These are phyloP conservation scores for Malus hybrid DNA, from an alignment of 331 rosid genomes.

Conservation along the genomic window DNA sequence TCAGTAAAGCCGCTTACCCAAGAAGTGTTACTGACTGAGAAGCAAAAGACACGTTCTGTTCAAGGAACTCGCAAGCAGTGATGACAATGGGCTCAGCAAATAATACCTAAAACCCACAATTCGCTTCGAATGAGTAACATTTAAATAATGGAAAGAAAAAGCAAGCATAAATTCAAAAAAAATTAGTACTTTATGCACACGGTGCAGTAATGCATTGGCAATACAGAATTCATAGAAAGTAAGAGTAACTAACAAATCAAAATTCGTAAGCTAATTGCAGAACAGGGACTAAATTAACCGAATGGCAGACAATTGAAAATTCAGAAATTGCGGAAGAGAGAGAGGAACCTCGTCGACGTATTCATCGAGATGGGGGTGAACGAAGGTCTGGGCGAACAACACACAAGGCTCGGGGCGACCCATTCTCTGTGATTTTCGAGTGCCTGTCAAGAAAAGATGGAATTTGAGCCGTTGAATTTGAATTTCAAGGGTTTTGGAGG, in stretches of 20 bases:
- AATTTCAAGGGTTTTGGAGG: constrained; percentile 45
- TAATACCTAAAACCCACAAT: constrained; percentile 47
- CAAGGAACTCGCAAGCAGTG: constrained; percentile 88
- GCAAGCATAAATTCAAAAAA: neutral
- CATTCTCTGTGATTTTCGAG: constrained; percentile 21
- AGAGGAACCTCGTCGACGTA: constrained; percentile 86
- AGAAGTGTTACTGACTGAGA: constrained; percentile 73
- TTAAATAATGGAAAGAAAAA: neutral
- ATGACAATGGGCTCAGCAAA: constrained; percentile 81
- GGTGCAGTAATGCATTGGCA: neutral
- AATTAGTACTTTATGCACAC: neutral
- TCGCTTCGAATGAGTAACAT: neutral
- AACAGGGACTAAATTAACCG: neutral
- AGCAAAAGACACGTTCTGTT: constrained; percentile 74
- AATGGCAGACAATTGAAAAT: neutral
- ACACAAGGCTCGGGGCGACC: constrained; percentile 96
- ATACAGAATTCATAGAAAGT: neutral
- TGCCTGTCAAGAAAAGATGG: constrained; percentile 20
- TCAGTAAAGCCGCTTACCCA: constrained; percentile 43
- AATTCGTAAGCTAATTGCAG: neutral
- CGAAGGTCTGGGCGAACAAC: constrained; percentile 84
- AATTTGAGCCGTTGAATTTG: neutral
- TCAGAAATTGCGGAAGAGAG: neutral
- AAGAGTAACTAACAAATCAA: neutral
- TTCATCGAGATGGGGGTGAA: constrained; percentile 86